These are phyloP conservation scores for Datura wrightii DNA, from an alignment of 257 asterid genomes.

Conservation along the genomic window DNA sequence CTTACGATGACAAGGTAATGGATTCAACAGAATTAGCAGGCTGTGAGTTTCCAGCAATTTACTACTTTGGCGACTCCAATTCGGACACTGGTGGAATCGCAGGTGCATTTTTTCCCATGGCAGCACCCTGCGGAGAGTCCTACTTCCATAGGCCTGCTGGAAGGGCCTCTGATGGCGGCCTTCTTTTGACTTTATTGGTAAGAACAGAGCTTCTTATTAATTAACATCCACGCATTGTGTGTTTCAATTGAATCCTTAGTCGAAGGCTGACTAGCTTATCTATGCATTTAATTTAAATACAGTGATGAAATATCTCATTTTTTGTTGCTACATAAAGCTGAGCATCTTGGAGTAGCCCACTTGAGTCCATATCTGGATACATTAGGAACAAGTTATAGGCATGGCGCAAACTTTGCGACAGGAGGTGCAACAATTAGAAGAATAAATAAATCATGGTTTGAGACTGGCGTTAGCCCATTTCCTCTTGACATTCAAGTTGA, in stretches of 20 bases:
- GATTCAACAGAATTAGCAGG: slow-evolving; percentile 31
- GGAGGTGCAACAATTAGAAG: slow-evolving; percentile 53
- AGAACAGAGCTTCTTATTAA: not conserved
- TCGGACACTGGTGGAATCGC: slow-evolving; percentile 69
- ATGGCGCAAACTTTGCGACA: slow-evolving; percentile 60
- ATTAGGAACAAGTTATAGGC: slow-evolving; percentile 48
- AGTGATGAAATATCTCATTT: not conserved
- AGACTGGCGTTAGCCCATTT: slow-evolving; percentile 52
- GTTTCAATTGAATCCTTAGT: no score
- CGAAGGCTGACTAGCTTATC: no score
- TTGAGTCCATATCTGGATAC: slow-evolving; percentile 61
- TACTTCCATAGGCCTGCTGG: slow-evolving; percentile 59
- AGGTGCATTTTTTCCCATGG: slow-evolving; percentile 54
- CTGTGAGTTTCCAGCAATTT: slow-evolving; percentile 60
- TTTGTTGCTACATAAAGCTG: slow-evolving; percentile 42
- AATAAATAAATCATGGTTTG: slow-evolving; percentile 44
- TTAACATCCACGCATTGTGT: not conserved
- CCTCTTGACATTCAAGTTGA: slow-evolving; percentile 55
- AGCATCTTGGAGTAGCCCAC: slow-evolving; percentile 55
- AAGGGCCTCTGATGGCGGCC: slow-evolving; percentile 62
- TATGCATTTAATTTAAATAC: no score
- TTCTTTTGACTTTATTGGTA: slow-evolving; percentile 65
- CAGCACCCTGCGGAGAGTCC: slow-evolving; percentile 49
- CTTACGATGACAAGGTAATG: not conserved
- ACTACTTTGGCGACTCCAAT: slow-evolving; percentile 69